These are phyloP conservation scores for Pythium diclinum DNA, from an alignment of 352 stramenopile species.

Conservation along the genomic window DNA sequence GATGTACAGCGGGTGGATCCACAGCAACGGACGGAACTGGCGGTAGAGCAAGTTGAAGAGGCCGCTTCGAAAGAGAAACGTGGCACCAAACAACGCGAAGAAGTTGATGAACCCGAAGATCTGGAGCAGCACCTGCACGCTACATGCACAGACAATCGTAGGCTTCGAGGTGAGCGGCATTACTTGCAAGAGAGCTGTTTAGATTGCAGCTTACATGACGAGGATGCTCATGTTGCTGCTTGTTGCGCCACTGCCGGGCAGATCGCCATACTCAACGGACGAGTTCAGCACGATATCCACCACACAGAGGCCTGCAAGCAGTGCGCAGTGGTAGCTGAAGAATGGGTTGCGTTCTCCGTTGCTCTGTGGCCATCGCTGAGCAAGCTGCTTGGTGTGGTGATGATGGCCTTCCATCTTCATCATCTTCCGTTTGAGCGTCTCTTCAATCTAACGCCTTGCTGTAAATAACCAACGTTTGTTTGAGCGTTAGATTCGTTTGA, in stretches of 20 bases:
- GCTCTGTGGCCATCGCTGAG: background rate
- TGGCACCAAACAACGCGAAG: slow-evolving; percentile 52
- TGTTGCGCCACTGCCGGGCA: slow-evolving; percentile 32
- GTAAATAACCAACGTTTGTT: slow-evolving; percentile 17
- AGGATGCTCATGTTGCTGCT: slow-evolving; percentile 43
- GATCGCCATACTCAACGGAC: slow-evolving; percentile 55
- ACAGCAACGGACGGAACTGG: slow-evolving; percentile 49
- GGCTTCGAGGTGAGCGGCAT: background rate
- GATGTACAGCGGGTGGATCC: slow-evolving; percentile 52
- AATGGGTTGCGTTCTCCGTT: slow-evolving; percentile 29
- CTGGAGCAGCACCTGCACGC: slow-evolving; percentile 64
- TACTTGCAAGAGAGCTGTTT: no score
- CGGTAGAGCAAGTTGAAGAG: slow-evolving; percentile 57
- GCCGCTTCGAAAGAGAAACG: slow-evolving; percentile 70
- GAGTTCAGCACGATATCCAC: slow-evolving; percentile 61
- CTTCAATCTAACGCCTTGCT: slow-evolving; percentile 15
- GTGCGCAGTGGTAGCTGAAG: slow-evolving; percentile 38
- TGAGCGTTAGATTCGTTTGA: background rate
- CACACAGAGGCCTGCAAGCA: slow-evolving; percentile 43
- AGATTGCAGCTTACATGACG: slow-evolving; percentile 38
- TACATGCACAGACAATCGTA: slow-evolving; percentile 16
- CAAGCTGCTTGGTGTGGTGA: background rate
- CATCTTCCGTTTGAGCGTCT: background rate
- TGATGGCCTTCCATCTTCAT: background rate
- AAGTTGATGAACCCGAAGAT: slow-evolving; percentile 55